Evolutionary conservation across 1,139 yeast species (phyloP).

Genomic region (Suhomyces chickasaworum): DNA sequence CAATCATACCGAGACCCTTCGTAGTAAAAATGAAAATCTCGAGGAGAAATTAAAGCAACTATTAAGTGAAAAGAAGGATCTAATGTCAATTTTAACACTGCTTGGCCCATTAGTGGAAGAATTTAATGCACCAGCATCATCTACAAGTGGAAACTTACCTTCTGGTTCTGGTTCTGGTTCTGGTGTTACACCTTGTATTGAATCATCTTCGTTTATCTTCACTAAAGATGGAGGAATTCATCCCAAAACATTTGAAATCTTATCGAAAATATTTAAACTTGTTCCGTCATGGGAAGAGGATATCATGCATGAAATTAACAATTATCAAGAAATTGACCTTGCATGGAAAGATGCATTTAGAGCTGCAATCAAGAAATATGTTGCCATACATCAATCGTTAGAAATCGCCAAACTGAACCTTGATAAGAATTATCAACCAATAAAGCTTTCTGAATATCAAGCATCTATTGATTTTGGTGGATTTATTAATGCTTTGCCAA

Average conservation of each 20-base stretch:
- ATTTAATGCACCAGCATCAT: conserved; percentile 18
- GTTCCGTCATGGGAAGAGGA: conserved; percentile 42
- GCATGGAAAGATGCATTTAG: conserved; percentile 39
- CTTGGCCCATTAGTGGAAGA: conserved; percentile 34
- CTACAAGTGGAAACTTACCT: neutral
- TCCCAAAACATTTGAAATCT: conserved; percentile 29
- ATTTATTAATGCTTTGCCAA: conserved; percentile 37
- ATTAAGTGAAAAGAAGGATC: conserved; percentile 31
- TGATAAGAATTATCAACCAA: conserved; percentile 37
- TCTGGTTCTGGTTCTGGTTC: neutral
- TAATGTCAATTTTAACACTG: conserved; percentile 20
- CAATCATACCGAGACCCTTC: conserved; percentile 19
- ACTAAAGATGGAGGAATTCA: conserved; percentile 38
- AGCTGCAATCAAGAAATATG: conserved; percentile 35
- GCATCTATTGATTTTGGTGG: conserved; percentile 50
- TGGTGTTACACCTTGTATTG: neutral
- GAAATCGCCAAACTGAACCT: conserved; percentile 33
- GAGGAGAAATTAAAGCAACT: conserved; percentile 30
- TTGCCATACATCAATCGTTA: conserved; percentile 32
- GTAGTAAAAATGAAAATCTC: conserved; percentile 24
- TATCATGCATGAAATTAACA: conserved; percentile 33
- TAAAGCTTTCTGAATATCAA: conserved; percentile 37
- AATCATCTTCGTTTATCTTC: conserved; percentile 22
- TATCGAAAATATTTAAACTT: conserved; percentile 28
- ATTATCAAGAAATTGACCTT: conserved; percentile 32